Evolutionary conservation across 2,329 filamentous ascomycete species (phyloP).

Genomic region (Chaetomiaceae sp.): DNA sequence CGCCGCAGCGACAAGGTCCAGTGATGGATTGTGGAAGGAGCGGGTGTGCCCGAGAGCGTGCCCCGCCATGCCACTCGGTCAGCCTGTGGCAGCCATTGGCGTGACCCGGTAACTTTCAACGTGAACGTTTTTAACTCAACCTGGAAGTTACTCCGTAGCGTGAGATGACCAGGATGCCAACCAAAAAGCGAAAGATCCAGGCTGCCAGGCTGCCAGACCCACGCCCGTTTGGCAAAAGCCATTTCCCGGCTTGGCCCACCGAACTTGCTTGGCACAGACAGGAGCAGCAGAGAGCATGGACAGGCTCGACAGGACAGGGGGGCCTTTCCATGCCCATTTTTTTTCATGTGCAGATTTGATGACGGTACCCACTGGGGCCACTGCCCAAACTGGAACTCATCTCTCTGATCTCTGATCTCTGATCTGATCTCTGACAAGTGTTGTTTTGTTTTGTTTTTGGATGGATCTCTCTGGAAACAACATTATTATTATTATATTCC

Average conservation of each 20-base stretch:
- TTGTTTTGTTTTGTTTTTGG: too few relatives aligned
- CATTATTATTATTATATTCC: too few relatives aligned
- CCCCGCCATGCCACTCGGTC: constrained; percentile 8
- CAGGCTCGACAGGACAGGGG: not conserved
- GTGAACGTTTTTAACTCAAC: too few relatives aligned
- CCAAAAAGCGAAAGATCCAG: not conserved
- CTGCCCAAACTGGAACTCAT: not conserved
- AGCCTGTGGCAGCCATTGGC: not conserved
- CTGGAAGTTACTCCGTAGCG: too few relatives aligned
- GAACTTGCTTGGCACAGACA: not conserved
- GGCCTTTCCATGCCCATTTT: not conserved
- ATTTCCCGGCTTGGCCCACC: not conserved
- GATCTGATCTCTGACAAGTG: not conserved
- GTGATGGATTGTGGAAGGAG: not conserved
- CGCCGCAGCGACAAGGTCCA: too few relatives aligned
- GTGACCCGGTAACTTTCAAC: too few relatives aligned
- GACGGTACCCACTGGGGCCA: not conserved
- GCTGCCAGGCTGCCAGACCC: constrained; percentile 1
- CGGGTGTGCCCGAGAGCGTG: too few relatives aligned
- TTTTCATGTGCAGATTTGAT: not conserved
- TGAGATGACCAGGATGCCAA: not conserved
- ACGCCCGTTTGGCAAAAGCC: too few relatives aligned
- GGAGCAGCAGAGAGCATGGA: too few relatives aligned
- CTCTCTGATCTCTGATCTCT: too few relatives aligned
- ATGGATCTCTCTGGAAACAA: too few relatives aligned